phyloP scores from a whole-genome alignment of 495 filamentous ascomycete genomes.

The Aspergillus avenaceus region DNA sequence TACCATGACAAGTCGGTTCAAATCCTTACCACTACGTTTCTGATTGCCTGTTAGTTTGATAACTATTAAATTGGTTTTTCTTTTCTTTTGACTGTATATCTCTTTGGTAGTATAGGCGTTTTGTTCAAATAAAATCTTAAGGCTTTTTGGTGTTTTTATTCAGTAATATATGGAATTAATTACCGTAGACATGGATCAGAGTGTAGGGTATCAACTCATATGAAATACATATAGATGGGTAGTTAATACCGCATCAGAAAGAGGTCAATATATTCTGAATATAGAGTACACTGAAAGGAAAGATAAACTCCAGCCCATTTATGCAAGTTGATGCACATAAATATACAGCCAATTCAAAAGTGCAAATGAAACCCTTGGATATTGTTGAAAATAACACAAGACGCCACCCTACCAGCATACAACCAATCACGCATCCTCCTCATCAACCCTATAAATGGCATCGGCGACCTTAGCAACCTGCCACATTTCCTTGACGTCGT shows the following conservation, averaged over 20 bases:
- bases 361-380: conserved; percentile 10
- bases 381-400: conserved; percentile 26
- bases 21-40: not conserved
- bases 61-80: conserved; percentile 2
- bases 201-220: not conserved
- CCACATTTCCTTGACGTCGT: conserved; percentile 89
- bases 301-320: not conserved
- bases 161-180: too few relatives aligned
- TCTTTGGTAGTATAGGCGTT: conserved; percentile 4
- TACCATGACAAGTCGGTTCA: too few relatives aligned
- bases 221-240: not conserved
- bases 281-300: too few relatives aligned
- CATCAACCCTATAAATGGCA: conserved; percentile 67
- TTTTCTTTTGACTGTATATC: conserved; percentile 6
- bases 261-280: too few relatives aligned
- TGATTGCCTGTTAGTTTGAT: not conserved
- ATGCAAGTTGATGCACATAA: not conserved
- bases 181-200: too few relatives aligned
- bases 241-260: not conserved
- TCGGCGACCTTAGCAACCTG: conserved; percentile 86
- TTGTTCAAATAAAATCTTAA: too few relatives aligned
- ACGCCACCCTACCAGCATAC: not conserved
- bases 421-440: conserved; percentile 1
- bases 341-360: not conserved
- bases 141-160: too few relatives aligned